Conservation (phyloP, 169 alveolate genomes). For the Eimeria praecox region DNA sequence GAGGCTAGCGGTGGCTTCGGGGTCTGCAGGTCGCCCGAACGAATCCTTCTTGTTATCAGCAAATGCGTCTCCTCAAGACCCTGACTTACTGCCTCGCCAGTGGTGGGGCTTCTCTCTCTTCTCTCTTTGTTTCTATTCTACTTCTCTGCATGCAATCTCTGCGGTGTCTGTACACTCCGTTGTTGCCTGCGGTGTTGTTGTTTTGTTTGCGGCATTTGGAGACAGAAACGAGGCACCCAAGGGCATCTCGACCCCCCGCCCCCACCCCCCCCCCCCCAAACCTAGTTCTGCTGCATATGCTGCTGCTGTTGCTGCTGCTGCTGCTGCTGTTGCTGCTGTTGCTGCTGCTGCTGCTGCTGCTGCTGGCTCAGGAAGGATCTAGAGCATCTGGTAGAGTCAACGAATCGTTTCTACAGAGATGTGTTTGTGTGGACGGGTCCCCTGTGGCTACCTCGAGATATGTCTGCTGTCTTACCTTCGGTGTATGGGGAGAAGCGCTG, state of each 20-base stretch:
- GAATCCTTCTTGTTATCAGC: neutral
- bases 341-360: no score
- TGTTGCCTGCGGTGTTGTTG: no score
- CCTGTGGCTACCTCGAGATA: neutral
- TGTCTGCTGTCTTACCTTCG: neutral
- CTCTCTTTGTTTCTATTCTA: neutral
- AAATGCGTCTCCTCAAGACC: neutral
- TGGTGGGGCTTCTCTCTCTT: no score
- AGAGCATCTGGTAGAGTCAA: neutral
- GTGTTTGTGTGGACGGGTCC: neutral
- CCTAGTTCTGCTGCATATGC: no score
- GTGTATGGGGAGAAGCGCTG: neutral
- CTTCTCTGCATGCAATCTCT: neutral
- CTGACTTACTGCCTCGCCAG: neutral
- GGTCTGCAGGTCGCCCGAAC: no score
- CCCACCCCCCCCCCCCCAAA: no score
- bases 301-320: no score
- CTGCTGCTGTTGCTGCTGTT: no score
- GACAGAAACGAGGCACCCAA: no score
- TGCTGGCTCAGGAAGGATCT: neutral
- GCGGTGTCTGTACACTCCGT: no score
- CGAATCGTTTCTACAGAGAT: neutral
- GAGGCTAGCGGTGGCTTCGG: neutral
- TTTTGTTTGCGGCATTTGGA: no score
- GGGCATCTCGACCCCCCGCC: no score